Evolutionary conservation across 1,139 yeast species (phyloP), one percentile per base, ranked within the genome.

Genomic region (Arxiozyma heterogenica): DNA sequence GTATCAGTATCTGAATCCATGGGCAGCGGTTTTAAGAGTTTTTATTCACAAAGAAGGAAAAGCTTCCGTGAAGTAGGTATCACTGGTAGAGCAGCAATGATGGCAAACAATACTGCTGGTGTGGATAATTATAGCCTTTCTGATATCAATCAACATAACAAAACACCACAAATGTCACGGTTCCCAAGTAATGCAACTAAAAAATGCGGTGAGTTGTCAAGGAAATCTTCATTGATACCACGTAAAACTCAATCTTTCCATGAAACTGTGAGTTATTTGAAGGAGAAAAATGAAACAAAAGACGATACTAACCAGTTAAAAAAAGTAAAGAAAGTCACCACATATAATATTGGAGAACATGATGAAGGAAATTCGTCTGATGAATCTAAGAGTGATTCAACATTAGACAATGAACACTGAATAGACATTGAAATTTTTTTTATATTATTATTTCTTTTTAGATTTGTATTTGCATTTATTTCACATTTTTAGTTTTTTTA

Each of bases 21-120:
- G 8, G 27, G 44, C 17, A 41, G 30, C 27, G 34, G 38, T 11
- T 25, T 47, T 6, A 47, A 20, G 27, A 18, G 23, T n/a, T 15
- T 39, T 4, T 41, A 18, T 20, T 30, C 41, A 6, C 21, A 51
- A 39, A 42, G 41, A 27, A 21, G 52, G n/a, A 50, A 44, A 50
- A 39, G 25, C 25, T 46, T 51, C 20, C 59, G 65, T 8, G 65
- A 65, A 22, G 75, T 74, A 5, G 72, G 71, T 41, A 71, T 76
- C 51, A 71, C 77, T 1, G 58, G 60, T 15, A 68, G 64, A 41
- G 78, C 79, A 1, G 76, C 75, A 1, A 61, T 63, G 12, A 72
- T 75, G 49, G 65, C 79, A 0, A 72, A 76, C 55, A 71, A 71
- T 51, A 71, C 75, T 38, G 79, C 79, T 2, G 80, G 79, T 44